Base-by-base conservation (phyloP, 192 early-diverging fungal genomes). In the Umbelopsis vinacea region DNA sequence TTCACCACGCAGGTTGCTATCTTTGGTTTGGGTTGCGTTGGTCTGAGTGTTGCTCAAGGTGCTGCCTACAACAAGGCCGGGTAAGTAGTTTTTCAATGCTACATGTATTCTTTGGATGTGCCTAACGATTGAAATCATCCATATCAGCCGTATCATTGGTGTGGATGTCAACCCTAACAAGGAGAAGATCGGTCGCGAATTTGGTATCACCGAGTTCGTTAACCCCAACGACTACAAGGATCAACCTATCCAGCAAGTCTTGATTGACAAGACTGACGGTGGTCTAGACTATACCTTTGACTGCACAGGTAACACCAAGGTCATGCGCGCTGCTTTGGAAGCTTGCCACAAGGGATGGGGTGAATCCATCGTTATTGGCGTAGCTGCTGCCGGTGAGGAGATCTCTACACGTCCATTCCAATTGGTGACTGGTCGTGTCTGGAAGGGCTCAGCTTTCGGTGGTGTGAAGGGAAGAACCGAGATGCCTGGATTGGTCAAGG, bases 241-340 rank as follows among this genome's bases (percentile, higher is more conserved):
- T 66, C 87, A 85, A 67, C 88, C 92, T 6, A 92, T 96, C 67
- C 94, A 95, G 75, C 81, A 89, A 47, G 86, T 94, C 66, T 85
- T 98, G 72, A 90, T 95, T 26, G 93, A 95, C 29, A 88, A 94
- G 79, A 96, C 94, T 29, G 96, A 97, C 72, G 96, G 97, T 72
- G 97, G 97, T 52, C 88, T 96, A 35, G 97, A 98, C 76, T 96
- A 97, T 76, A 94, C 95, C 40, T 98, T 98, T 72, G 97, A 98
- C 77, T 96, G 95, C 85, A 94, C 93, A 72, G 97, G 92, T 67
- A 97, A 97, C 66, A 87, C 92, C 23, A 77, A 92, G 46, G 91
- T 97, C 33, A 98, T 98, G 97, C 89, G 97, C 52, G 89, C 96
- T 26, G 97, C 96, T 22, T 83, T 98, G 54, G 97, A 98, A 84